Evolutionary conservation across 2,329 filamentous ascomycete species (phyloP), one percentile per base, ranked within the genome.

Genomic region (Raffaelea albimanens): DNA sequence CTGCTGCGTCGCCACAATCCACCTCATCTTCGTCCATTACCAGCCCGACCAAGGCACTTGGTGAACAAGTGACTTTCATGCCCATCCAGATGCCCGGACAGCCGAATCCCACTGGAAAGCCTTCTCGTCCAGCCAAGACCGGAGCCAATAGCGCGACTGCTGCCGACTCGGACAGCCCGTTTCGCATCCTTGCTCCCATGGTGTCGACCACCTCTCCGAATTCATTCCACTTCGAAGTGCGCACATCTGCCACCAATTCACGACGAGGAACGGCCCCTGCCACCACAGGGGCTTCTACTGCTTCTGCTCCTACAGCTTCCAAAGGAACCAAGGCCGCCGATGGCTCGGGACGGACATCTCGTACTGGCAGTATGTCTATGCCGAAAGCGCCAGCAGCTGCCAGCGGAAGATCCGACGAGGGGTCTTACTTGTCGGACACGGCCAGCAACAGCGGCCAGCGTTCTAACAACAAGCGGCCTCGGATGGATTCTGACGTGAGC

Each of bases 401-500:
- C 25, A 29, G 13, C 25, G 25, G 25, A 7, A 7, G 25, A 3
- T 9, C 40, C 14, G 34, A 38, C 13, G 34, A 38, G 34, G 34
- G 34, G n/a, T 38, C 34, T 8, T 38, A 16, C 7, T 16, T 38
- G 34, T 38, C 34, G 13, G 34, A 38, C n/a, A n/a, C 34, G 18
- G 40, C 29, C 10, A 43, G 45, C 18, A 38, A 40, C 18, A 33
- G 13, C 3, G 33, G 16, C 8, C 44, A 9, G 3, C 46, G 8
- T 3, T 39, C 18, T 4, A 14, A 36, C 2, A 10, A 22, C 2
- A 54, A 55, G 19, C 49, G 50, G 8, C 53, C 34, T 5, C 52
- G 53, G 3, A 44, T 54, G 40, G 49, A 50, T 20, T 52, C 50
- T 4, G 50, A 54, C 33, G 46, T 34, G 10, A 54, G 52, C 42